These are phyloP conservation scores for Citrullus mucosospermus DNA, from an alignment of 306 rosid species.

Conservation along the genomic window DNA sequence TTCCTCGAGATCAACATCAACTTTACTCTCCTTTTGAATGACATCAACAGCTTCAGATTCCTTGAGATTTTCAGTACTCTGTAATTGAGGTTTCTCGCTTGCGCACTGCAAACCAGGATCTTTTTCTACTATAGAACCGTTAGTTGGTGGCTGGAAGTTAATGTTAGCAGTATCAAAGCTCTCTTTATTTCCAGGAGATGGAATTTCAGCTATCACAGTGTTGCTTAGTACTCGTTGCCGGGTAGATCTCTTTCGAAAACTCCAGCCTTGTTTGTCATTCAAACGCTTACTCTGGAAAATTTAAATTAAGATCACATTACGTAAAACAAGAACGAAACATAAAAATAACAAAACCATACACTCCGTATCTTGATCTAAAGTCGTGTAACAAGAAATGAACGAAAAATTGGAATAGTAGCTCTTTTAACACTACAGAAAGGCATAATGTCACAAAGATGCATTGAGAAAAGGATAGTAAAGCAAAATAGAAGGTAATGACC, in stretches of 20 bases:
- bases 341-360: neutral
- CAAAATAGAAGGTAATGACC: neutral
- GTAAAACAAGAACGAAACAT: neutral
- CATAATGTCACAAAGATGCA: neutral
- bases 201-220: conserved; percentile 49
- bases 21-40: conserved; percentile 30
- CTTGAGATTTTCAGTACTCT: conserved; percentile 24
- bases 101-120: conserved; percentile 22
- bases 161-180: conserved; percentile 32
- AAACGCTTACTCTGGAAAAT: conserved; percentile 50
- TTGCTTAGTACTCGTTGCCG: conserved; percentile 89
- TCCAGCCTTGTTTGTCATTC: conserved; percentile 85
- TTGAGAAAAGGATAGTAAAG: neutral
- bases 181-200: conserved; percentile 46
- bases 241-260: conserved; percentile 78
- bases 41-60: conserved; percentile 19
- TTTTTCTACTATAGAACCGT: conserved; percentile 42
- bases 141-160: conserved; percentile 29
- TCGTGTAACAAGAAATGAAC: neutral
- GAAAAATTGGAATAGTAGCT: neutral
- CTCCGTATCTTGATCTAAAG: neutral
- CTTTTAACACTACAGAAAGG: neutral
- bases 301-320: neutral
- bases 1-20: conserved; percentile 33
- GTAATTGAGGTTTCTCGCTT: conserved; percentile 45